Evolutionary conservation across 345 rosid species (phyloP), one percentile per base, ranked within the genome.

Genomic region (Eucalyptus brandiana): DNA sequence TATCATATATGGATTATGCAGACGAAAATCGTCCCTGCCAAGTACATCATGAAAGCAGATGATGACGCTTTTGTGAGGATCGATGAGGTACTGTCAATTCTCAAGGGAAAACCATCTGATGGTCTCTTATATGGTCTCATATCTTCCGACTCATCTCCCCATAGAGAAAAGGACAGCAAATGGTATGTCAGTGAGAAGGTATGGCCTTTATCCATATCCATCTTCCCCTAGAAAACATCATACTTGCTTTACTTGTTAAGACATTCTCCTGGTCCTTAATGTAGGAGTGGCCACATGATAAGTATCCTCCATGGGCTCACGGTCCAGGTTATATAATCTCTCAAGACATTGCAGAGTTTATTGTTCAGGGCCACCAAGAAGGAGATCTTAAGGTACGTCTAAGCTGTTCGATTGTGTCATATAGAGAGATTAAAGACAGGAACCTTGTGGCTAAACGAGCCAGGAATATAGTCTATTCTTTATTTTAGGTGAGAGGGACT

Each of bases 291-390:
- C 93, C 96, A 47, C 93, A 91, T 51, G 91, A 92, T 87, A 80
- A 92, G 9, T 97, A 94, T 87, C 99, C 99, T n/a, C 99, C 99
- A 85, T 96, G 99, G 99, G 99, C 99, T n/a, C 98, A 95, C 87
- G 99, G 99, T 56, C 99, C 99, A 13, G 98, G 99, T 76, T 96
- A 97, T 92, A 90, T 96, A 49, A 89, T 96, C 86, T 94, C 99
- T 83, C 93, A 91, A 13, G 97, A 97, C 91, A 92, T 97, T 34
- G 99, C 98, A 11, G 95, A 95, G 69, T 96, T 95, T 92, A 94
- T 95, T 21, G 97, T 95, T 88, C 93, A 34, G 90, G 95, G 96
- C 67, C 98, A 97, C 88, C 95, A 89, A 50, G 92, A 93, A 91
- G 91, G 96, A 91, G 94, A 94, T 90, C 98, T 97, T 72, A 89